phyloP scores from a whole-genome alignment of 352 stramenopile genomes.

The Thraustochytrium sp. region DNA sequence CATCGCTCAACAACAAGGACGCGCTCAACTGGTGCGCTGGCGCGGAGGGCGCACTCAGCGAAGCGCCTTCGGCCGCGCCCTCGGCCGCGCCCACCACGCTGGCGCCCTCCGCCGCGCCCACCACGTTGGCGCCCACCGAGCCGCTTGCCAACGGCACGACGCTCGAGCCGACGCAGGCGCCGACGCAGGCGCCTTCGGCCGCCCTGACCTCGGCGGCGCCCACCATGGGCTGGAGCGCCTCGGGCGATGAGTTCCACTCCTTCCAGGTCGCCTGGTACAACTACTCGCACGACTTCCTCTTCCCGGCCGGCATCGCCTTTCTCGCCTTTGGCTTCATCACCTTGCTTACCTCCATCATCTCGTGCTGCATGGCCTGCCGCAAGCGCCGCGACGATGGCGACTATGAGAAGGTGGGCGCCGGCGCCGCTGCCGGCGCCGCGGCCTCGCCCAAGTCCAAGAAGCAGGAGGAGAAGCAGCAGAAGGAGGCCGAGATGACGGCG shows the following conservation, averaged over 20 bases:
- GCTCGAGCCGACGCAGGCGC: no score
- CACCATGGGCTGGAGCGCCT: background rate
- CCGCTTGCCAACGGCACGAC: background rate
- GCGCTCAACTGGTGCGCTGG: slow-evolving; percentile 2
- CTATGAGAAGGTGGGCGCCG: slow-evolving; percentile 8
- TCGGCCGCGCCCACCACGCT: background rate
- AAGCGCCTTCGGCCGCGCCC: background rate
- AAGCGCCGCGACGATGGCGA: slow-evolving; percentile 12
- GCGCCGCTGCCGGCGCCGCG: background rate
- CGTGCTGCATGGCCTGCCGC: slow-evolving; percentile 9
- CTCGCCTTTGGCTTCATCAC: slow-evolving; percentile 24
- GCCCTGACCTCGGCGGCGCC: no score
- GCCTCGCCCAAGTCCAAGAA: no score
- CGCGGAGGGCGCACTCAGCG: background rate
- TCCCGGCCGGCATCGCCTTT: slow-evolving; percentile 19
- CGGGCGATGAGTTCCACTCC: background rate
- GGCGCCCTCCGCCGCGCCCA: background rate
- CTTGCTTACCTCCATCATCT: background rate
- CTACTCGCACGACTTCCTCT: slow-evolving; percentile 20
- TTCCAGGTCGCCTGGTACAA: slow-evolving; percentile 16
- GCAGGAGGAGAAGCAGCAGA: background rate
- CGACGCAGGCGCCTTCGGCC: no score
- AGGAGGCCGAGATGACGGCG: slow-evolving; percentile 4
- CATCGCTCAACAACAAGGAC: background rate
- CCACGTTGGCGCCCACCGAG: background rate